Evolutionary conservation across 768 basidiomycete species (phyloP), one percentile per base, ranked within the genome.

Genomic region (Boletellus ananas): DNA sequence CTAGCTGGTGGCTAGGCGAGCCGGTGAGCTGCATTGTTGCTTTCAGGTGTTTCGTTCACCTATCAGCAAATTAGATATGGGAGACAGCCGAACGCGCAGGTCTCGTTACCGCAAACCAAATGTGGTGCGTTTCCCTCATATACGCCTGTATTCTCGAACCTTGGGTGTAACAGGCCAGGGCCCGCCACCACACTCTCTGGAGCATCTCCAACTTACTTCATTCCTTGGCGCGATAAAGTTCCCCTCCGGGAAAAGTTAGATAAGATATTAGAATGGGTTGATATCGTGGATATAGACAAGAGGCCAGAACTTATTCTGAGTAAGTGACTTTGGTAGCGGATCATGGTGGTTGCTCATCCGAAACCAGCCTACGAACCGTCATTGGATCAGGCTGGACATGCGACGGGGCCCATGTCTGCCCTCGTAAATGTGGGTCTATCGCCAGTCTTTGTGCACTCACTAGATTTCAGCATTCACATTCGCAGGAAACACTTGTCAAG

Each of bases 1-100:
- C 87, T 0, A 60, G 72, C 0, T 96, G 93, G 90, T 95, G 94
- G 92, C 66, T 78, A 13, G 94, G 94, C 39, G 91, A 94, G 64
- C 92, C 93, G 17, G 92, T 94, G 54, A 57, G 80, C 50, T n/a
- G n/a, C 18, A 59, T 67, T 14, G 17, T 6, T 29, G 42, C 13
- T 20, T 13, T 14, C 21, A 20, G 6, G 36, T 27, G 1, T 12
- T 9, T 41, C 39, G 21, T 37, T 55, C 23, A 44, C 34, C n/a
- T 47, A 36, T 18, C 5, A 17, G 23, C 17, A 20, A 38, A 43
- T 40, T 50, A 93, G 90, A 86, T 95, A 75, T 96, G 94, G 93
- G 89, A 91, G 62, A 94, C 92, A 0, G 89, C 85, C 2, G 78
- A 74, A 50, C 84, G 81, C 51, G 82, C 84, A 5, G 85, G 85